Evolutionary conservation across 139 green algal species (phyloP).

Genomic region (Chlorella sp.): DNA sequence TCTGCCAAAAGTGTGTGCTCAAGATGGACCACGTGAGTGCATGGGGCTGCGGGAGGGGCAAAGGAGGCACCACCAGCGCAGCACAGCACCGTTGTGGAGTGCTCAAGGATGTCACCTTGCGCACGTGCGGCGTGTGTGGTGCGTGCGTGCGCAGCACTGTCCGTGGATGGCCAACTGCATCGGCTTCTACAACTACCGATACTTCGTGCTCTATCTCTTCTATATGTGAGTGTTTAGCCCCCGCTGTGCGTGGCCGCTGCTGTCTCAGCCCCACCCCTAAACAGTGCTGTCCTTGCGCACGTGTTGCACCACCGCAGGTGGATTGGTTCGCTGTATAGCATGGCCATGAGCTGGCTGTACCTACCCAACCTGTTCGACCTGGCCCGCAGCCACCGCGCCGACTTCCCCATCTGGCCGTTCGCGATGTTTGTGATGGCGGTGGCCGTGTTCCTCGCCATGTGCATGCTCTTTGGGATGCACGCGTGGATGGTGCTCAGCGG

Average conservation of each 20-base stretch:
- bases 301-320: slow-evolving; percentile 14
- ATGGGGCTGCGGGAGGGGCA: neutral
- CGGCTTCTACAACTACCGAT: slow-evolving; percentile 66
- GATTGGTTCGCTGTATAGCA: slow-evolving; percentile 23
- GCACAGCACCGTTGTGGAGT: no score
- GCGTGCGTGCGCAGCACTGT: slow-evolving; percentile 27
- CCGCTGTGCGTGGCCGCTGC: neutral
- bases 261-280: neutral
- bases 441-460: slow-evolving; percentile 29
- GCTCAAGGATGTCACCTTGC: no score
- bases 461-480: slow-evolving; percentile 48
- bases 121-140: no score
- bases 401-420: neutral
- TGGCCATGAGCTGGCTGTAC: slow-evolving; percentile 7
- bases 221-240: slow-evolving; percentile 34
- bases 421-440: slow-evolving; percentile 17
- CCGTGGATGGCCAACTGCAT: slow-evolving; percentile 75
- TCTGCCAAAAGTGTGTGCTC: slow-evolving; percentile 35
- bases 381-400: no score
- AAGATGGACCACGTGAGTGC: slow-evolving; percentile 49
- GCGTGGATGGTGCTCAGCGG: slow-evolving; percentile 49
- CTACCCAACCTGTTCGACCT: slow-evolving; percentile 8
- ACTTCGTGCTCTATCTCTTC: slow-evolving; percentile 73
- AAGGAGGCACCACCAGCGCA: no score
- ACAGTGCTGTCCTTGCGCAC: neutral